phyloP scores from a whole-genome alignment of 495 filamentous ascomycete genomes.

The Xylaria telfairii region DNA sequence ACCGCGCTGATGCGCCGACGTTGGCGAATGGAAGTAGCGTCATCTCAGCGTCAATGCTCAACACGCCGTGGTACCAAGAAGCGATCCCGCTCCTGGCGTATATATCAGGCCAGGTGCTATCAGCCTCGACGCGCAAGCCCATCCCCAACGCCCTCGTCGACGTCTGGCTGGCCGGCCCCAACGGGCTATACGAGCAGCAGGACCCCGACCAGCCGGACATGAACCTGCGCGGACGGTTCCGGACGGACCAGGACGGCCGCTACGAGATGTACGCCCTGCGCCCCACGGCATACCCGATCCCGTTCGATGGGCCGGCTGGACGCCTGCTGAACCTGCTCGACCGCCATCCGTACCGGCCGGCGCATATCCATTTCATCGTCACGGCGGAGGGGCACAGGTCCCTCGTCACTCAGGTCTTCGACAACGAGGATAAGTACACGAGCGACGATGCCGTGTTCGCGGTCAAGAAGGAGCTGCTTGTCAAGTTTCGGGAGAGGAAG shows the following conservation, averaged over 20 bases:
- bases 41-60: conserved; percentile 39
- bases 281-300: conserved; percentile 76
- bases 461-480: conserved; percentile 75
- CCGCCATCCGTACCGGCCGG: conserved; percentile 73
- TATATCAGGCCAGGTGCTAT: conserved; percentile 68
- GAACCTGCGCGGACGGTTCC: conserved; percentile 76
- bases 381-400: conserved; percentile 50
- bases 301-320: conserved; percentile 66
- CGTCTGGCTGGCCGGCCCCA: conserved; percentile 78
- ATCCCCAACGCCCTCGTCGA: conserved; percentile 70
- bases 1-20: conserved; percentile 69
- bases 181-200: conserved; percentile 83
- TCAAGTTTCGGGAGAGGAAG: conserved; percentile 66
- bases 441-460: conserved; percentile 76
- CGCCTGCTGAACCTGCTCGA: conserved; percentile 63
- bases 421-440: conserved; percentile 66
- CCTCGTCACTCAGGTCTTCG: conserved; percentile 77
- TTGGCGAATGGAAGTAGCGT: conserved; percentile 70
- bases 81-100: conserved; percentile 62
- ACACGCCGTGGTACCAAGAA: conserved; percentile 44
- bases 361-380: conserved; percentile 78
- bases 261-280: conserved; percentile 73
- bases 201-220: conserved; percentile 72
- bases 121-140: conserved; percentile 61
- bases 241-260: conserved; percentile 66